Evolutionary conservation across 305 asterid species (phyloP).

Genomic region (Ajuga reptans): DNA sequence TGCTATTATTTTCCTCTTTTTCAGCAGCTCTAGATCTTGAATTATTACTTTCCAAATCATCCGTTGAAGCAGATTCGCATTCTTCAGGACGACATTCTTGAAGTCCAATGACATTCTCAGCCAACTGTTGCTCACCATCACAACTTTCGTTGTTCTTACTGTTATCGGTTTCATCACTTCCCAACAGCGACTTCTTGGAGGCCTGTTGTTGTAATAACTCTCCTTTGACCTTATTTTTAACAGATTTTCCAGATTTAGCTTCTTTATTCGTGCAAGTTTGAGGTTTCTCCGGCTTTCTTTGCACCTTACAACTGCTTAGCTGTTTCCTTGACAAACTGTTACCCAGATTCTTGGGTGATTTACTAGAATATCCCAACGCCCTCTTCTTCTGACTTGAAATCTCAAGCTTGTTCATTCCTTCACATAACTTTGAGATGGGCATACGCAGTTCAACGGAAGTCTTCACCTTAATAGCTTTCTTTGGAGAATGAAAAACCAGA

Average conservation of each 20-base stretch:
- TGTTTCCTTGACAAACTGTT: slow-evolving; percentile 22
- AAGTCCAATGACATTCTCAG: slow-evolving; percentile 7
- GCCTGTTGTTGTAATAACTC: slow-evolving; percentile 25
- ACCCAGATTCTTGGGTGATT: slow-evolving; percentile 26
- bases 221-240: slow-evolving; percentile 30
- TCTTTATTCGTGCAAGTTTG: slow-evolving; percentile 23
- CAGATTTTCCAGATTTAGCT: slow-evolving; percentile 29
- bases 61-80: background rate
- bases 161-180: slow-evolving; percentile 5
- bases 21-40: slow-evolving; percentile 19
- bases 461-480: slow-evolving; percentile 46
- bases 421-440: slow-evolving; percentile 52
- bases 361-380: slow-evolving; percentile 35
- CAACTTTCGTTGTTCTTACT: slow-evolving; percentile 7
- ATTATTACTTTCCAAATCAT: slow-evolving; percentile 17
- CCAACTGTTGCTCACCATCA: background rate
- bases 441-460: slow-evolving; percentile 50
- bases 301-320: slow-evolving; percentile 28
- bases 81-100: slow-evolving; percentile 18
- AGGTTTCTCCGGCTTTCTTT: slow-evolving; percentile 23
- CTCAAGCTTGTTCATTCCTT: slow-evolving; percentile 64
- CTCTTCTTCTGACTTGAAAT: slow-evolving; percentile 54
- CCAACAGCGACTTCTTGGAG: slow-evolving; percentile 24
- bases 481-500: slow-evolving; percentile 58
- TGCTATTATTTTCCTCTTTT: slow-evolving; percentile 20